Conservation (phyloP, 257 asterid species). For the Jasminum sambac region DNA sequence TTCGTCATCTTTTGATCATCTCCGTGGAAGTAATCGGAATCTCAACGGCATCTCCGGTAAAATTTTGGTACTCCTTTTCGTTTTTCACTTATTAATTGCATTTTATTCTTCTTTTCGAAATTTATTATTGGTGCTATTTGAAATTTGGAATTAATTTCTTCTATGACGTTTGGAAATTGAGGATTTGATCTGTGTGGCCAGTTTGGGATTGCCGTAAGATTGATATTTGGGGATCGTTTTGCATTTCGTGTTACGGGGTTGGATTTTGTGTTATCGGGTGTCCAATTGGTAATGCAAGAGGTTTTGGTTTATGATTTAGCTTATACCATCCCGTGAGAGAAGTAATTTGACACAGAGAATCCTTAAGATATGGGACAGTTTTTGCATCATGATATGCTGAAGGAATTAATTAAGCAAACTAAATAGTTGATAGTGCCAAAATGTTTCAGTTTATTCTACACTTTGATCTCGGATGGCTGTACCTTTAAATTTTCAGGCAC, state of each 20-base stretch:
- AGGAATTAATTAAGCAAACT: neutral
- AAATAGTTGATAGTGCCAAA: constrained; percentile 2
- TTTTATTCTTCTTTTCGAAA: constrained; percentile 3
- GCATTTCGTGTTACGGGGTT: neutral
- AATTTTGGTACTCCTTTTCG: neutral
- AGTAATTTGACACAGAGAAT: neutral
- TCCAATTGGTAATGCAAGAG: neutral
- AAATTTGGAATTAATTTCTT: neutral
- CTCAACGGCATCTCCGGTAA: constrained; percentile 52
- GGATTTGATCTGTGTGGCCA: neutral
- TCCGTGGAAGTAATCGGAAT: constrained; percentile 27
- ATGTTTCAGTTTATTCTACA: neutral
- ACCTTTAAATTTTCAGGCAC: constrained; percentile 33
- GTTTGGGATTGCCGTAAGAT: neutral
- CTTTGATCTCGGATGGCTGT: neutral
- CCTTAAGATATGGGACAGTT: neutral
- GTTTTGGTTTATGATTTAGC: neutral
- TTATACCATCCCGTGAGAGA: neutral
- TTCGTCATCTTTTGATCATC: constrained; percentile 30
- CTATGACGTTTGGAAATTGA: neutral
- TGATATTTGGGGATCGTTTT: neutral
- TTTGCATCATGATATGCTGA: neutral
- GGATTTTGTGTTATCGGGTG: neutral
- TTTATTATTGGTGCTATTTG: neutral
- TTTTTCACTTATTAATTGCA: constrained; percentile 17